Evolutionary conservation across 1,139 yeast species (phyloP).

Genomic region (Candida sp.): DNA sequence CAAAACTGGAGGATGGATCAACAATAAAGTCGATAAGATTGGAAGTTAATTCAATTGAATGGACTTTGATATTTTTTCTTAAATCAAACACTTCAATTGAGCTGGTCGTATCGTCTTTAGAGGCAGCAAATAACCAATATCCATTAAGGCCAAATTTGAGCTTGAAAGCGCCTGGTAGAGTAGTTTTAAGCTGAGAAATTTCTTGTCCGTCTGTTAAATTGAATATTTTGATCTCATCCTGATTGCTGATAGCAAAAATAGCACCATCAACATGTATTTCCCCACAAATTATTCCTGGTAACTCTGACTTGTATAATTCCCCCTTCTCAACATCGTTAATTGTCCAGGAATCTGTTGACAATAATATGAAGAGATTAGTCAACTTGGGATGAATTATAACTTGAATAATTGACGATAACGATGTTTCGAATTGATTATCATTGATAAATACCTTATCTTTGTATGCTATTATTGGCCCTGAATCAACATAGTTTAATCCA

Average conservation of each 20-base stretch:
- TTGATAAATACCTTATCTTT: conserved; percentile 16
- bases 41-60: conserved; percentile 20
- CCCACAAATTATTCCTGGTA: conserved; percentile 20
- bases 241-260: conserved; percentile 48
- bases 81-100: conserved; percentile 54
- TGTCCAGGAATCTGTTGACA: conserved; percentile 26
- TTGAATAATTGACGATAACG: conserved; percentile 13
- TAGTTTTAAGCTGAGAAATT: conserved; percentile 30
- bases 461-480: conserved; percentile 17
- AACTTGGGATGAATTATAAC: conserved; percentile 34
- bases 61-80: conserved; percentile 39
- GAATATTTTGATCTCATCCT: conserved; percentile 7
- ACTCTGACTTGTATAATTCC: conserved; percentile 5
- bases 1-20: conserved; percentile 46
- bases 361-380: conserved; percentile 21
- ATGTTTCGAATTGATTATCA: conserved; percentile 8
- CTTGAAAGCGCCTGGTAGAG: conserved; percentile 24
- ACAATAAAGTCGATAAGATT: conserved; percentile 24
- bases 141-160: conserved; percentile 66
- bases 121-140: conserved; percentile 52
- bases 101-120: conserved; percentile 11
- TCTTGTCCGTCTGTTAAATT: conserved; percentile 26
- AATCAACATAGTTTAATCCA: conserved; percentile 12
- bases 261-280: conserved; percentile 68
- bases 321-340: conserved; percentile 18